Base-by-base conservation (phyloP, 345 rosid genomes). In the Carallia pectinifolia region DNA sequence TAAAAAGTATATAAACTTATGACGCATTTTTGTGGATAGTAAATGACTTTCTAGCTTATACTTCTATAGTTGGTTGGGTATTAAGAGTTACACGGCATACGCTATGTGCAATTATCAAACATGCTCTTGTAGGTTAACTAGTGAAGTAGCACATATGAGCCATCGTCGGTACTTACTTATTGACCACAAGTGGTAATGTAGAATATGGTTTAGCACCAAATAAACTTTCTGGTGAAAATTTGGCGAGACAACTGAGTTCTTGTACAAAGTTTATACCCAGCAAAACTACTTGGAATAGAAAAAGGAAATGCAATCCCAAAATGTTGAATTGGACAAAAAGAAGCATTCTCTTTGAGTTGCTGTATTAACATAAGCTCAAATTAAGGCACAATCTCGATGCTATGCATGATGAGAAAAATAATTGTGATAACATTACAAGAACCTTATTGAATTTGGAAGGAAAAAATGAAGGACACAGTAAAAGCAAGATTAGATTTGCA, bases 11-110 rank as follows among this genome's bases (percentile, higher is more conserved):
- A 7, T 27, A 54, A 23, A 23, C 23, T 23, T 23, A 23, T 23
- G 23, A 23, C 23, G 23, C 23, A 23, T 23, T 23, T 23, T 16
- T 69, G 18, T 58, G 72, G 56, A 69, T 23, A 5, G 59, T 69
- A 12, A 58, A 40, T 58, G 72, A 69, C 16, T 59, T 69, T 31
- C 40, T 58, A 5, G 39, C 72, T 3, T 69, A 58, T 29, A 65
- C 1, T 4, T 3, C 40, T n/a, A 48, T 69, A 6, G 47, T 40
- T 16, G 55, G 65, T 4, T 52, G 59, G 48, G 66, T 12, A 70
- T 50, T 12, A 68, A 33, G n/a, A 36, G 66, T 29, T 27, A 61
- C 0, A 18, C 50, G 16, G 73, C 73, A 2, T 70, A 37, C 50
- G 60, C 60, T 2, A 5, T 17, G 3, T 70, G 61, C 23, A 59